Percentiles rank a stretch among this genome's conserved stretches.
phyloP scores from a whole-genome alignment of 352 stramenopile species.

The Pythium monospermum region DNA sequence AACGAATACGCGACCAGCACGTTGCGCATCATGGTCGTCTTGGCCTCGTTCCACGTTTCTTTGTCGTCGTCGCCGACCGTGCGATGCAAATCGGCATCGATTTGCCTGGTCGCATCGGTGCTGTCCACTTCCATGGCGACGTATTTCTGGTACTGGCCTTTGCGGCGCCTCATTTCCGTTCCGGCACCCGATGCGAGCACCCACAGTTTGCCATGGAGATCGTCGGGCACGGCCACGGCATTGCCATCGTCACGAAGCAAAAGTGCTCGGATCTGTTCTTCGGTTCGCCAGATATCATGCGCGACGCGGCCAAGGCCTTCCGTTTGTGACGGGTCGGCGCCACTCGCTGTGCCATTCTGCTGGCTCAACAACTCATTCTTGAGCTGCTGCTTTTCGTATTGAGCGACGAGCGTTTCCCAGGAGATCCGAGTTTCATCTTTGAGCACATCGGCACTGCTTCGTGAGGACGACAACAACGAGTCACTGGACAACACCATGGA shows the following conservation, averaged over 20 bases:
- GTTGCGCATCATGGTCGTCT: slow-evolving; percentile 65
- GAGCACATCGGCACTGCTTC: slow-evolving; percentile 23
- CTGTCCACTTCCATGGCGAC: slow-evolving; percentile 45
- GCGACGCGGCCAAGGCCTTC: slow-evolving; percentile 61
- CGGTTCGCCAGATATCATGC: slow-evolving; percentile 73
- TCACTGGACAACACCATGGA: slow-evolving; percentile 11
- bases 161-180: slow-evolving; percentile 55
- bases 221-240: slow-evolving; percentile 46
- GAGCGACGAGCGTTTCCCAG: slow-evolving; percentile 54
- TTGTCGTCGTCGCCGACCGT: slow-evolving; percentile 69
- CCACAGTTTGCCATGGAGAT: slow-evolving; percentile 78
- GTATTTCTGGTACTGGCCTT: slow-evolving; percentile 50
- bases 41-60: slow-evolving; percentile 52
- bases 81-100: slow-evolving; percentile 79
- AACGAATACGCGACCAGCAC: slow-evolving; percentile 83
- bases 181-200: slow-evolving; percentile 69
- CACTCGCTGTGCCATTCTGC: slow-evolving; percentile 4
- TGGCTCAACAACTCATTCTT: slow-evolving; percentile 36
- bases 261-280: slow-evolving; percentile 73
- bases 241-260: slow-evolving; percentile 57
- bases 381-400: slow-evolving; percentile 65
- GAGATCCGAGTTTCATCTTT: slow-evolving; percentile 51
- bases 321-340: slow-evolving; percentile 21
- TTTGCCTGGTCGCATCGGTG: slow-evolving; percentile 72
- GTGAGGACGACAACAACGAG: slow-evolving; percentile 35